Evolutionary conservation across 495 filamentous ascomycete genomes (phyloP), one percentile per base, ranked within the genome.

Genomic region (Entonaema liquescens): DNA sequence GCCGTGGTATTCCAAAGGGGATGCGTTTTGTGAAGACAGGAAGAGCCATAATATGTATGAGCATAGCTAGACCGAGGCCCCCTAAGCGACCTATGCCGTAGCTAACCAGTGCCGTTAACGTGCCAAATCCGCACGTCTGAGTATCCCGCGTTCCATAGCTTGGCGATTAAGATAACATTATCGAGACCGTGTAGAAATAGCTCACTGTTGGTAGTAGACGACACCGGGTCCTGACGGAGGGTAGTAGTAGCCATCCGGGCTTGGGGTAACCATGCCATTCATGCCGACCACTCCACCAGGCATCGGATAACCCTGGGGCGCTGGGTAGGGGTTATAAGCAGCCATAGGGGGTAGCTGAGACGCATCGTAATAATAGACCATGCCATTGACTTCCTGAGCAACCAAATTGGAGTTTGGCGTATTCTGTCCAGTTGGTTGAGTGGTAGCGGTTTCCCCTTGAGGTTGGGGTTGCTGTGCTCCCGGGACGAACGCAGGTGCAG

Each of bases 361-460:
- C 31, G 91, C 85, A 74, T 97, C 90, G 65, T 93, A 94, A 77
- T 97, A 99, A 78, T 97, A 98, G 3, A 97, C 93, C 83, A 94
- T 98, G 52, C 96, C 95, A 68, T 95, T 94, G 69, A 89, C 87
- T 80, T 98, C 95, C 75, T 97, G 94, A 2, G 93, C 93, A 54
- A 98, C 91, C 28, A 93, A 91, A 70, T 88, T 90, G 7, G 87
- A 78, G 61, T 88, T 87, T 3, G 86, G 80, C 6, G 64, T 58
- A 13, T 21, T 66, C 28, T 74, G 70, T 1, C 76, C 84, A 69
- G 74, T 86, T 79, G 50, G 83, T 77, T 73, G 84, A 72, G 40
- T 79, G 57, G 59, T 77, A 72, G 63, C 80, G 70, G 74, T 77
- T 75, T 68, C 89, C 78, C 59, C 73, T 63, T 71, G 82, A 74